Percentiles rank a stretch among this genome's conserved stretches.
phyloP scores from a whole-genome alignment of 495 filamentous ascomycete genomes.

The Neurospora sp. region DNA sequence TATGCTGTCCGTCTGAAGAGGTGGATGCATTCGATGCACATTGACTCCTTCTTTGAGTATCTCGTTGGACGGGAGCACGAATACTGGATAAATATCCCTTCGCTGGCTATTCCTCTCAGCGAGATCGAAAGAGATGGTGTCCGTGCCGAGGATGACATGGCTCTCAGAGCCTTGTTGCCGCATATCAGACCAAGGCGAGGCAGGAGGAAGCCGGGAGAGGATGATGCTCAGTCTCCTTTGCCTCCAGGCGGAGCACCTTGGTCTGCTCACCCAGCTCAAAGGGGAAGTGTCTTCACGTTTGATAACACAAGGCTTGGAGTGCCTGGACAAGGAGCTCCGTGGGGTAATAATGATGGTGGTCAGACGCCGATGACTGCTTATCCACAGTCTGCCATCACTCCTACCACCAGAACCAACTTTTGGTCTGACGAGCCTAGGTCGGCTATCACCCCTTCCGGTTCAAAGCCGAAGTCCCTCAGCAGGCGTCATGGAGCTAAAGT shows the following conservation, averaged over 20 bases:
- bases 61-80: conserved; percentile 66
- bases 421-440: conserved; percentile 48
- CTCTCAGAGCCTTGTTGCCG: conserved; percentile 77
- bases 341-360: conserved; percentile 28
- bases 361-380: conserved; percentile 41
- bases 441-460: conserved; percentile 52
- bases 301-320: conserved; percentile 16
- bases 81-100: conserved; percentile 80
- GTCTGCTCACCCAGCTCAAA: conserved; percentile 37
- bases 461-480: conserved; percentile 58
- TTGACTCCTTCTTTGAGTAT: conserved; percentile 95
- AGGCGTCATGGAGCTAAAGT: conserved; percentile 82
- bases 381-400: conserved; percentile 22
- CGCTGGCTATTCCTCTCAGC: conserved; percentile 46
- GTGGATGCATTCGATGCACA: conserved; percentile 98
- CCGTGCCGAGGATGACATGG: conserved; percentile 82
- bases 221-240: conserved; percentile 47
- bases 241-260: conserved; percentile 41
- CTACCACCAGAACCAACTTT: conserved; percentile 13
- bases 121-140: conserved; percentile 76
- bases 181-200: conserved; percentile 87
- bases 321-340: conserved; percentile 7
- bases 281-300: conserved; percentile 27
- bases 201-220: conserved; percentile 71
- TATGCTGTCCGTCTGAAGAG: conserved; percentile 93